Conservation (phyloP, 164 flowering plant genomes). For the Berberis vulgaris region DNA sequence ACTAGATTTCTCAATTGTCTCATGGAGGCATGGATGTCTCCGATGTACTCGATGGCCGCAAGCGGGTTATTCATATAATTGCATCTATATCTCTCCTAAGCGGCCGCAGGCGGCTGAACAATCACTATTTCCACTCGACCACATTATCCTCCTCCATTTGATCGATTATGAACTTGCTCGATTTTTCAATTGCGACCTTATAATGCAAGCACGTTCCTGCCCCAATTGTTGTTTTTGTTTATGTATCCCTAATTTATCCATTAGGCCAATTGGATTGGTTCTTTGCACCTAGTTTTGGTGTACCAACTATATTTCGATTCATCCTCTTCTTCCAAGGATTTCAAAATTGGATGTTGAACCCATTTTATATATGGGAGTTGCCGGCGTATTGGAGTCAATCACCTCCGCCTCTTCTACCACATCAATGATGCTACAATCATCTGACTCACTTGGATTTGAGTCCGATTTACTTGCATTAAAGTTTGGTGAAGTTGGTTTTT, state of each 20-base stretch:
- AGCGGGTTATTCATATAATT: slow-evolving; percentile 52
- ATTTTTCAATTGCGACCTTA: too few species aligned
- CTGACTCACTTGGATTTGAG: slow-evolving; percentile 16
- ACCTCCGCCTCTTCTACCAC: slow-evolving; percentile 28
- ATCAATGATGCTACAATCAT: slow-evolving; percentile 34
- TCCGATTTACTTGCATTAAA: too few species aligned
- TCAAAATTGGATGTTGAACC: slow-evolving; percentile 4
- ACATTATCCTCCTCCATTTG: slow-evolving; percentile 44
- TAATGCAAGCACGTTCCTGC: too few species aligned
- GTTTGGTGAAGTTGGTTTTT: slow-evolving; percentile 9
- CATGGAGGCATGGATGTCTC: slow-evolving; percentile 58
- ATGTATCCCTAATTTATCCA: too few species aligned
- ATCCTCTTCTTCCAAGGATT: too few species aligned
- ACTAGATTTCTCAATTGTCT: slow-evolving; percentile 38
- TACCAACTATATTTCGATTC: too few species aligned
- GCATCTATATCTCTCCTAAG: slow-evolving; percentile 40
- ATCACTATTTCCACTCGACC: slow-evolving; percentile 30
- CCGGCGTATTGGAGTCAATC: slow-evolving; percentile 26
- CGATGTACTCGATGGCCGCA: slow-evolving; percentile 75
- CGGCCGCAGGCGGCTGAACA: too few species aligned
- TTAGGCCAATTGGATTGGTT: too few species aligned
- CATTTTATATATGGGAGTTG: slow-evolving; percentile 60
- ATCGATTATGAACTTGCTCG: too few species aligned
- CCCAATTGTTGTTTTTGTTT: too few species aligned
- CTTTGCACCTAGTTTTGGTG: too few species aligned